These are phyloP conservation scores for Russula olivacea DNA, from an alignment of 768 basidiomycete genomes.

Conservation along the genomic window DNA sequence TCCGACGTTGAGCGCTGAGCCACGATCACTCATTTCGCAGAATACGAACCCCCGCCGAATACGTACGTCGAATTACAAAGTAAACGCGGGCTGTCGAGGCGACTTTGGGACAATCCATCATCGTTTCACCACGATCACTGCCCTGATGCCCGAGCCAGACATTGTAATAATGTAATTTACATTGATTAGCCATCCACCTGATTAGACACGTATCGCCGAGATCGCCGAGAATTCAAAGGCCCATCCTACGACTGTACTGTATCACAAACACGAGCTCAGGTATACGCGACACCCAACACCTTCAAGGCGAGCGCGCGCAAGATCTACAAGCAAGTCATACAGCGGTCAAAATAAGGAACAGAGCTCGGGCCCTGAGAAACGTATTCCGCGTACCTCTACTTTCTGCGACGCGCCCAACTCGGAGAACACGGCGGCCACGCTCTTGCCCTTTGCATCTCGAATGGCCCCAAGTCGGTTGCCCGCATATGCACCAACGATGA, in stretches of 20 bases:
- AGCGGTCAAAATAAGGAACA: background rate
- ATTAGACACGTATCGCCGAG: background rate
- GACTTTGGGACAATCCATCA: background rate
- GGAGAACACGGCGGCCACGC: slow-evolving; percentile 82
- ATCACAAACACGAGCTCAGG: background rate
- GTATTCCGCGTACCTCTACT: slow-evolving; percentile 59
- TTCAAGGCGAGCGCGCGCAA: slow-evolving; percentile 77
- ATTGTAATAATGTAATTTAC: background rate
- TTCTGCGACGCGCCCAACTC: slow-evolving; percentile 73
- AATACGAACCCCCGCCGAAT: background rate
- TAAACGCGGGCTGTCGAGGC: background rate
- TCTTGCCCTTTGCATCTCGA: slow-evolving; percentile 91
- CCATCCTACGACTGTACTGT: background rate
- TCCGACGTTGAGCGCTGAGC: background rate
- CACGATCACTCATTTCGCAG: background rate
- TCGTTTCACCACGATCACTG: background rate
- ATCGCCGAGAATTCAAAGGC: background rate
- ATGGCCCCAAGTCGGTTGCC: slow-evolving; percentile 90
- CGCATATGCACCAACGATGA: slow-evolving; percentile 79
- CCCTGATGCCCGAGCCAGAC: background rate
- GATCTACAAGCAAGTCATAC: slow-evolving; percentile 47
- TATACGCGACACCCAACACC: slow-evolving; percentile 60
- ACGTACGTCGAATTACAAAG: background rate
- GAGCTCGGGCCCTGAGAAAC: background rate
- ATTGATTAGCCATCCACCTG: background rate